Evolutionary conservation across 1,139 yeast genomes (phyloP).

Genomic region (Hemisphaericaspora subhashii): DNA sequence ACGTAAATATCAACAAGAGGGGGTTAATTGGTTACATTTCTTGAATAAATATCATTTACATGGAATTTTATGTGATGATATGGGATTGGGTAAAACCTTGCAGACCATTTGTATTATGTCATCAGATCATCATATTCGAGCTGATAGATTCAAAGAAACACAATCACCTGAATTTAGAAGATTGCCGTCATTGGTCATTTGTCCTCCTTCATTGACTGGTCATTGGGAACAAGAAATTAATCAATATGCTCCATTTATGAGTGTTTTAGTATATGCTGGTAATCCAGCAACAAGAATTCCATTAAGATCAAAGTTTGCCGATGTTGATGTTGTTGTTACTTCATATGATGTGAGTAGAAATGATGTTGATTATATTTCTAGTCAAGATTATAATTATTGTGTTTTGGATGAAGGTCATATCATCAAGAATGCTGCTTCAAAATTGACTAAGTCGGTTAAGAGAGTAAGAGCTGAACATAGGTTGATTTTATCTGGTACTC

Average conservation of each 20-base stretch:
- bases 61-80: conserved; percentile 97
- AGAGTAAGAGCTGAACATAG: conserved; percentile 82
- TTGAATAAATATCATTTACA: conserved; percentile 92
- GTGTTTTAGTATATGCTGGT: conserved; percentile 86
- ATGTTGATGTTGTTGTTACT: conserved; percentile 83
- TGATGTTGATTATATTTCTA: conserved; percentile 66
- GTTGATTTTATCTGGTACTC: conserved; percentile 91
- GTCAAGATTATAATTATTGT: conserved; percentile 83
- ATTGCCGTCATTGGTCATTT: conserved; percentile 81
- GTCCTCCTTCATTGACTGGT: conserved; percentile 97
- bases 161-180: conserved; percentile 67
- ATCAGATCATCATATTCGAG: conserved; percentile 88
- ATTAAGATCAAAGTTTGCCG: conserved; percentile 52
- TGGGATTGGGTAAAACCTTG: conserved; percentile 97
- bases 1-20: conserved; percentile 96
- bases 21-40: conserved; percentile 97
- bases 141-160: conserved; percentile 63
- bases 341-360: conserved; percentile 96
- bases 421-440: conserved; percentile 87
- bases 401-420: conserved; percentile 98
- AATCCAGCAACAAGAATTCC: conserved; percentile 74
- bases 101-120: conserved; percentile 97
- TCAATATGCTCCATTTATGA: conserved; percentile 87
- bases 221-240: conserved; percentile 97
- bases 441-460: conserved; percentile 86